Base-by-base conservation (phyloP, 192 early-diverging fungal species). In the Coemansia sp. region DNA sequence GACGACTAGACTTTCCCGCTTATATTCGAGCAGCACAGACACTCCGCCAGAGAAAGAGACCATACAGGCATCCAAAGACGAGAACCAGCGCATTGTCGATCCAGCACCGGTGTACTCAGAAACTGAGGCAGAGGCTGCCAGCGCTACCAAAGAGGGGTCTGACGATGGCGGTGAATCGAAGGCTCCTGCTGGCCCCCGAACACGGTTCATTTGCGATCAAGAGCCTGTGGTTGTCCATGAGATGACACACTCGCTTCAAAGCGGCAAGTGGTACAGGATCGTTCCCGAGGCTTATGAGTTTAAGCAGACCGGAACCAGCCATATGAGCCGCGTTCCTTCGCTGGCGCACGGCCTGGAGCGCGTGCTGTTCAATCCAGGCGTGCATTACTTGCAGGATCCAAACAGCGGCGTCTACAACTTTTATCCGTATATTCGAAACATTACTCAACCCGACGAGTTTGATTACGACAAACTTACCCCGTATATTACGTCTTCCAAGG, bases 401-500 rank as follows among this genome's bases (percentile, higher is more conserved):
- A 75, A 87, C 19, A 87, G 91, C 23, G 77, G 85, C 40, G 86
- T 89, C 0, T 94, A 81, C 79, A 93, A 94, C 68, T 98, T 93
- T 76, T 86, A 90, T 19, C 88, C 92, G 15, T 93, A 87, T 68
- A 86, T 98, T 18, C 85, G 92, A 54, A 74, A 90, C 47, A 91
- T 98, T 41, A 88, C 88, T 16, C 90, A 92, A 49, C 91, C 92
- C 8, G 74, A 84, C 16, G 86, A 94, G 9, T 95, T 98, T 69
- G 89, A 95, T 78, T 94, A 88, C 56, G 84, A 90, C 58, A 89
- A 88, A 23, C 68, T 96, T 38, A 81, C 89, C n/a, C 86, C 88
- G 8, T 98, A 93, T 63, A 88, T 87, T 32, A 92, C 89, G 1
- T 91, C 95, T 1, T 95, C 94, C 6, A 69, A 85, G 61, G 95